phyloP scores from a whole-genome alignment of 805 yeast species.

The Sugiyamaella chiloensis region DNA sequence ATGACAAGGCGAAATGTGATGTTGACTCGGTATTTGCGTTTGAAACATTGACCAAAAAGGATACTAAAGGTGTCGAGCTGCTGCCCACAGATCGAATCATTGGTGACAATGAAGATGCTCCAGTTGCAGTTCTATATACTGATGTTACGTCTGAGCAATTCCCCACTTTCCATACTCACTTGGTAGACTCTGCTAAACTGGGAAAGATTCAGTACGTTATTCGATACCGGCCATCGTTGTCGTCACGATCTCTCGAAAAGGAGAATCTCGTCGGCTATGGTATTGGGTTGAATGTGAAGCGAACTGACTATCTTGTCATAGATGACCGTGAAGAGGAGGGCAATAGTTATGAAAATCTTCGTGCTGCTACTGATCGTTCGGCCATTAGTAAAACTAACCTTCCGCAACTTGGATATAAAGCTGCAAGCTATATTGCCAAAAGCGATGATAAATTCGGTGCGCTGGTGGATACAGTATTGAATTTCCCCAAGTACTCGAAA shows the following conservation, averaged over 20 bases:
- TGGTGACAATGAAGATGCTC: slow-evolving; percentile 47
- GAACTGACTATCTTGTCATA: slow-evolving; percentile 62
- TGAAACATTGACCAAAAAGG: slow-evolving; percentile 46
- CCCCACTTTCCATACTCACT: slow-evolving; percentile 52
- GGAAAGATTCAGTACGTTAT: slow-evolving; percentile 73
- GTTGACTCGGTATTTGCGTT: slow-evolving; percentile 77
- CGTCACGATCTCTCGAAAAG: slow-evolving; percentile 30
- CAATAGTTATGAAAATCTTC: slow-evolving; percentile 16
- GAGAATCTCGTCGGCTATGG: slow-evolving; percentile 55
- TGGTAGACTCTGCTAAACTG: slow-evolving; percentile 54
- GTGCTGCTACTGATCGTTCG: slow-evolving; percentile 26
- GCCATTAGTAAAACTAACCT: slow-evolving; percentile 27
- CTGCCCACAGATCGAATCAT: slow-evolving; percentile 60
- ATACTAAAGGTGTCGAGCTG: slow-evolving; percentile 29
- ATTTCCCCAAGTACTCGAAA: slow-evolving; percentile 55
- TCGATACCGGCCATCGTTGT: slow-evolving; percentile 57
- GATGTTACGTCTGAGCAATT: slow-evolving; percentile 52
- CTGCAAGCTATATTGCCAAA: slow-evolving; percentile 37
- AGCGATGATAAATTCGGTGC: slow-evolving; percentile 36
- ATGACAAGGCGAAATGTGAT: slow-evolving; percentile 57
- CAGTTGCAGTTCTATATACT: slow-evolving; percentile 66
- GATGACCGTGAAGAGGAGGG: slow-evolving; percentile 46
- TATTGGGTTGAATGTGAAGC: slow-evolving; percentile 57
- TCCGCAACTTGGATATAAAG: slow-evolving; percentile 28
- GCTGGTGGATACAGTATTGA: slow-evolving; percentile 41